phyloP scores from a whole-genome alignment of 257 asterid species.

The Przewalskia tangutica region DNA sequence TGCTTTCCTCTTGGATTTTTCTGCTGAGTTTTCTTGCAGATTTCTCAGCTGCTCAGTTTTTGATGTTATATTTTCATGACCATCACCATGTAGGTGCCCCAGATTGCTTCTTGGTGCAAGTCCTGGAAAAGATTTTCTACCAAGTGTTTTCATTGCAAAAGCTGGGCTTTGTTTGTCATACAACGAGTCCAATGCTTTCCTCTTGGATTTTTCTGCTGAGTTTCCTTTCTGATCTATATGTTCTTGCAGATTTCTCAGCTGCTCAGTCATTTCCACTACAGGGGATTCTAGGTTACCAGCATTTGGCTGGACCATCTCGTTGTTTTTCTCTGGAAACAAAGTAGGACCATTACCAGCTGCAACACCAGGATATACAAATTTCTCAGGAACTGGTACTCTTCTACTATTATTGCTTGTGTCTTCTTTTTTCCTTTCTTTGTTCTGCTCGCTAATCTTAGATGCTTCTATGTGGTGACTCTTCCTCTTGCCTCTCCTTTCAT shows the following conservation, averaged over 20 bases:
- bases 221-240: slow-evolving; percentile 19
- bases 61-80: slow-evolving; percentile 23
- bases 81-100: slow-evolving; percentile 26
- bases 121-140: slow-evolving; percentile 18
- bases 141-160: slow-evolving; percentile 29
- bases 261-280: slow-evolving; percentile 22
- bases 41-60: slow-evolving; percentile 23
- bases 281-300: slow-evolving; percentile 25
- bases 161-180: slow-evolving; percentile 25
- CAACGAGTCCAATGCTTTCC: slow-evolving; percentile 18
- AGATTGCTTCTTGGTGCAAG: slow-evolving; percentile 18
- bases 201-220: slow-evolving; percentile 23
- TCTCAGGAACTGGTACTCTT: slow-evolving; percentile 24
- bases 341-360: slow-evolving; percentile 21
- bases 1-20: slow-evolving; percentile 26
- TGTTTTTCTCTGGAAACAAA: slow-evolving; percentile 22
- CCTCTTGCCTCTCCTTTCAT: slow-evolving; percentile 27
- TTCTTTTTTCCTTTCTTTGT: slow-evolving; percentile 26
- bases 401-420: slow-evolving; percentile 25
- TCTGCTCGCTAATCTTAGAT: slow-evolving; percentile 18
- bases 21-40: slow-evolving; percentile 13
- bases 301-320: slow-evolving; percentile 20
- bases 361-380: slow-evolving; percentile 20
- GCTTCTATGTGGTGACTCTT: slow-evolving; percentile 25
- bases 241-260: slow-evolving; percentile 25